Evolutionary conservation across 176 grass and related monocot genomes (phyloP).

Genomic region (Hyparrhenia diplandra): DNA sequence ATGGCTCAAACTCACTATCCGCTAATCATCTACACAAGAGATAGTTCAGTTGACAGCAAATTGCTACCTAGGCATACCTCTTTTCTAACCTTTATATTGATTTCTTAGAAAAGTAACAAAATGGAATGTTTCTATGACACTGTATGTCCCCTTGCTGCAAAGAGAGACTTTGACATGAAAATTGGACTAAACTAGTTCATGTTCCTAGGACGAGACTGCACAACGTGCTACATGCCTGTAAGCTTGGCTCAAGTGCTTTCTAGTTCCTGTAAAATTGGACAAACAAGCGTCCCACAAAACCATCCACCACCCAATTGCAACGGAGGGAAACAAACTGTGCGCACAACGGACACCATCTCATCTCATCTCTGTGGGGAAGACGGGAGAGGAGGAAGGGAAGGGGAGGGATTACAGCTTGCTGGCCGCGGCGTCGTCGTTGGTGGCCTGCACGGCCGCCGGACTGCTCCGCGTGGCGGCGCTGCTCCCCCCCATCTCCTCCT

Average conservation of each 20-base stretch:
- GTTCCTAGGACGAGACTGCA: too few relatives aligned
- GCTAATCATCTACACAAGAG: not conserved
- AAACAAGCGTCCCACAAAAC: too few relatives aligned
- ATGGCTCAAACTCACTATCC: not conserved
- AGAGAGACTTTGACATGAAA: not conserved
- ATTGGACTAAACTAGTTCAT: not conserved
- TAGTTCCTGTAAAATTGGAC: too few relatives aligned
- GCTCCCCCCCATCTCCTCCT: too few relatives aligned
- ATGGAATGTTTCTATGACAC: not conserved
- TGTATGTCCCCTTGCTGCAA: not conserved
- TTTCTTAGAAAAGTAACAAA: not conserved
- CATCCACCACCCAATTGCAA: too few relatives aligned
- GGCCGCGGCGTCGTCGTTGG: slow-evolving; percentile 89
- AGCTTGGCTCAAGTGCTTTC: too few relatives aligned
- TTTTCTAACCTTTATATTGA: too few relatives aligned
- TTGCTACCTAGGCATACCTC: not conserved
- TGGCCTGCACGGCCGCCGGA: slow-evolving; percentile 87
- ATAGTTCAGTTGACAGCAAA: not conserved
- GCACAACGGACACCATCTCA: too few relatives aligned
- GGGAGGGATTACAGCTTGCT: slow-evolving; percentile 76
- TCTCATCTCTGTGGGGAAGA: too few relatives aligned
- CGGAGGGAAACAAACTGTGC: too few relatives aligned
- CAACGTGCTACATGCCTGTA: too few relatives aligned
- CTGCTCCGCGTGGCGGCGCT: slow-evolving; percentile 45
- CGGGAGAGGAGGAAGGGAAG: too few relatives aligned